Evolutionary conservation across 441 rosid species (phyloP).

Genomic region (Arabidopsis lyrata): DNA sequence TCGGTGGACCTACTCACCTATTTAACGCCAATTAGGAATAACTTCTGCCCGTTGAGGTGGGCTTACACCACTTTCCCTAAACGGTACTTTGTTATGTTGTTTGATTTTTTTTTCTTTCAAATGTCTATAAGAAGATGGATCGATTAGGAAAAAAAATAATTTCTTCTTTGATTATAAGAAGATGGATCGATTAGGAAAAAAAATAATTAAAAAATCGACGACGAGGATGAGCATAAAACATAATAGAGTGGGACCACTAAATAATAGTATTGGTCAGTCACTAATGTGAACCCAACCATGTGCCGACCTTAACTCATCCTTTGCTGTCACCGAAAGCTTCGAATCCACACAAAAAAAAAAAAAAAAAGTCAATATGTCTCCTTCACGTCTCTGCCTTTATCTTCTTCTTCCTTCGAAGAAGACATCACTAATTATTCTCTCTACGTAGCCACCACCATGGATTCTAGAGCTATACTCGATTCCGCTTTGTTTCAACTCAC

Average conservation of each 20-base stretch:
- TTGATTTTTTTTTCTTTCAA: too few relatives aligned
- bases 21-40: too few relatives aligned
- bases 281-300: slow-evolving; percentile 27
- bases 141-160: neutral
- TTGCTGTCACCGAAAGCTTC: slow-evolving; percentile 47
- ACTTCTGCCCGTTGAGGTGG: too few relatives aligned
- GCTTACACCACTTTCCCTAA: too few relatives aligned
- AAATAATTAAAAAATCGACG: slow-evolving; percentile 4
- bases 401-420: neutral
- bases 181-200: neutral
- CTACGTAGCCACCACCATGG: slow-evolving; percentile 43
- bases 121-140: neutral
- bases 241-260: slow-evolving; percentile 34
- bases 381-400: slow-evolving; percentile 33
- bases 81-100: too few relatives aligned
- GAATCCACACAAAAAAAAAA: slow-evolving; percentile 31
- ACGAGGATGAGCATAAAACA: slow-evolving; percentile 39
- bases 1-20: too few relatives aligned
- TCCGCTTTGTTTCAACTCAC: slow-evolving; percentile 81
- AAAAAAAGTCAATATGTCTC: slow-evolving; percentile 38
- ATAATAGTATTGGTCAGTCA: slow-evolving; percentile 25
- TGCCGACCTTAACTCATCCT: slow-evolving; percentile 42
- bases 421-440: slow-evolving; percentile 14
- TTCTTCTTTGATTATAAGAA: neutral
- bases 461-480: slow-evolving; percentile 58